Conservation (phyloP, 805 yeast genomes). For the Candida germanica region DNA sequence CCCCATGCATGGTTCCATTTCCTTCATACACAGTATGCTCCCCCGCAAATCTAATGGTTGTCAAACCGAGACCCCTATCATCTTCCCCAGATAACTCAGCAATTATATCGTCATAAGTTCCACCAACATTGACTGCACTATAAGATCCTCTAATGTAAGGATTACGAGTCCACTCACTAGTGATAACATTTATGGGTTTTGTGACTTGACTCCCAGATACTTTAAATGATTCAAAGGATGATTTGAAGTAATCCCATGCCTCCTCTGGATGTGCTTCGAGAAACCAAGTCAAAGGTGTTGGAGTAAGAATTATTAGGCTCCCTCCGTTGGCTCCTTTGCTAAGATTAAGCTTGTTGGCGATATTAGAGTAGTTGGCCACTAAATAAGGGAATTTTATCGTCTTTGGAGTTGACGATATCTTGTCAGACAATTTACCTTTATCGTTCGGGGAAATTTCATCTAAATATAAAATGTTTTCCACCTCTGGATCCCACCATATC, state of each 20-base stretch:
- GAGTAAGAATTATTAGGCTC: slow-evolving; percentile 62
- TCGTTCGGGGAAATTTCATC: slow-evolving; percentile 13
- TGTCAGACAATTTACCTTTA: slow-evolving; percentile 3
- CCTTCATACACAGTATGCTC: slow-evolving; percentile 87
- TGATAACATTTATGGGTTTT: slow-evolving; percentile 35
- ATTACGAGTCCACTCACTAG: slow-evolving; percentile 75
- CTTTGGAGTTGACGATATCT: slow-evolving; percentile 24
- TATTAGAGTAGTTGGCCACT: slow-evolving; percentile 53
- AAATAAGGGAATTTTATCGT: slow-evolving; percentile 61
- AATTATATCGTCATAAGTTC: slow-evolving; percentile 64
- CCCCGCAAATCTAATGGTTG: slow-evolving; percentile 76
- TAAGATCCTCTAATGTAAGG: slow-evolving; percentile 81
- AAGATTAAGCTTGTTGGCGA: slow-evolving; percentile 10
- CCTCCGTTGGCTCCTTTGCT: slow-evolving; percentile 39
- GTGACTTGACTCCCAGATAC: slow-evolving; percentile 13
- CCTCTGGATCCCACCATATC: slow-evolving; percentile 42
- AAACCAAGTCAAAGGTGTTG: slow-evolving; percentile 67
- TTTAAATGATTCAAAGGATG: slow-evolving; percentile 40
- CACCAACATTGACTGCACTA: slow-evolving; percentile 64
- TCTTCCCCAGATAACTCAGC: slow-evolving; percentile 53
- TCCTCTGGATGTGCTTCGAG: slow-evolving; percentile 47
- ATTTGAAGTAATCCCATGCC: slow-evolving; percentile 59
- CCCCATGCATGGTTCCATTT: slow-evolving; percentile 91
- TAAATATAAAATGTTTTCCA: slow-evolving; percentile 38
- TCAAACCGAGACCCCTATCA: slow-evolving; percentile 33